phyloP scores from a whole-genome alignment of 805 yeast species.

The Candida tallmaniae region DNA sequence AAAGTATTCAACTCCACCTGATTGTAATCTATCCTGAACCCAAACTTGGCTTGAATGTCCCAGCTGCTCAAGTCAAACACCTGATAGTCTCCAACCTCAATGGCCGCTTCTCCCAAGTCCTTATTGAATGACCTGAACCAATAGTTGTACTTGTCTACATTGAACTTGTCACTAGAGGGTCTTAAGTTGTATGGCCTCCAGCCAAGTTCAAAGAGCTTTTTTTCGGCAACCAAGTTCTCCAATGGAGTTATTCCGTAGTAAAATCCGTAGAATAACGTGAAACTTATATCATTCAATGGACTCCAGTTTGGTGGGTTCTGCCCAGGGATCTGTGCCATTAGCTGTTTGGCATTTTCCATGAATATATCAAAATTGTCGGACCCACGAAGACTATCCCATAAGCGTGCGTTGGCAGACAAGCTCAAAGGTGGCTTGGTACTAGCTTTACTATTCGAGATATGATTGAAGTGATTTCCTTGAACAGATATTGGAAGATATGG shows the following conservation, averaged over 20 bases:
- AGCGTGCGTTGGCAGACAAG: background rate
- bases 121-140: slow-evolving; percentile 17
- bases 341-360: background rate
- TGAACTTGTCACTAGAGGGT: slow-evolving; percentile 8
- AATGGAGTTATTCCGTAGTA: slow-evolving; percentile 40
- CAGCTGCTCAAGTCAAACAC: slow-evolving; percentile 38
- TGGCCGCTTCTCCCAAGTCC: background rate
- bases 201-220: slow-evolving; percentile 33
- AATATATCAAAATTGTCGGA: slow-evolving; percentile 29
- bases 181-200: slow-evolving; percentile 36
- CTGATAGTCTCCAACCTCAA: slow-evolving; percentile 31
- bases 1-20: slow-evolving; percentile 7
- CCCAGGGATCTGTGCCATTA: background rate
- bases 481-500: slow-evolving; percentile 29
- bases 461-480: slow-evolving; percentile 12
- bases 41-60: slow-evolving; percentile 37
- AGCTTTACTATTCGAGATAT: slow-evolving; percentile 9
- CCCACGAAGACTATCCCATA: slow-evolving; percentile 38
- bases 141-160: slow-evolving; percentile 12
- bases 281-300: slow-evolving; percentile 29
- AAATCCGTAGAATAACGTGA: slow-evolving; percentile 40
- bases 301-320: slow-evolving; percentile 10
- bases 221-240: slow-evolving; percentile 40
- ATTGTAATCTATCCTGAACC: slow-evolving; percentile 31
- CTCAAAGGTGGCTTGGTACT: background rate